Evolutionary conservation across 2,329 filamentous ascomycete species (phyloP).

Genomic region (Aspergillus alliaceus): DNA sequence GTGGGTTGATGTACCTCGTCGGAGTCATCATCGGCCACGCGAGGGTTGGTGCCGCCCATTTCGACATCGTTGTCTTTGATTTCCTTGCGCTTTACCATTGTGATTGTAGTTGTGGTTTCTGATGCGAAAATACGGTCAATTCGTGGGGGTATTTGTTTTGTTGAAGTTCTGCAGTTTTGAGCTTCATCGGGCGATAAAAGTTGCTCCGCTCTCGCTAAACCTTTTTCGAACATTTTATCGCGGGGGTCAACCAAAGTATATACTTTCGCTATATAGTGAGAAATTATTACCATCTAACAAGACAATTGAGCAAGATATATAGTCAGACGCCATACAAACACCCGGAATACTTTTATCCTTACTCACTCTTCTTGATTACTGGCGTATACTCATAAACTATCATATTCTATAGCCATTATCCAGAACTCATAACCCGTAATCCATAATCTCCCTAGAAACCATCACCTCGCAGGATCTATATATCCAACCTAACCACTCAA

Average conservation of each 20-base stretch:
- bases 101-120: slow-evolving; percentile 22
- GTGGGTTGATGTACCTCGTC: slow-evolving; percentile 37
- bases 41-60: slow-evolving; percentile 44
- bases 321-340: no score
- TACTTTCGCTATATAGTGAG: no score
- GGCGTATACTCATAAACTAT: no score
- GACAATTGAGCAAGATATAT: no score
- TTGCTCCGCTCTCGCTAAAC: slow-evolving; percentile 10
- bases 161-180: background rate
- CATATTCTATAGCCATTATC: no score
- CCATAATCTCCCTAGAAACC: no score
- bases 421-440: no score
- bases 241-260: background rate
- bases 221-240: slow-evolving; percentile 1
- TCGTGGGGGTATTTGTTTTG: background rate
- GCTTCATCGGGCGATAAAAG: slow-evolving; percentile 8
- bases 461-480: no score
- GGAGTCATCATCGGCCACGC: slow-evolving; percentile 37
- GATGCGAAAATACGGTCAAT: background rate
- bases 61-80: slow-evolving; percentile 47
- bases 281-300: no score
- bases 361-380: no score
- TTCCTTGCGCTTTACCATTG: slow-evolving; percentile 55
- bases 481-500: slow-evolving; percentile 10
- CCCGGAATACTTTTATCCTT: no score